Percentiles rank a stretch among this genome's conserved stretches.
Evolutionary conservation across 495 filamentous ascomycete species (phyloP).

Genomic region (Baudoinia panamericana): DNA sequence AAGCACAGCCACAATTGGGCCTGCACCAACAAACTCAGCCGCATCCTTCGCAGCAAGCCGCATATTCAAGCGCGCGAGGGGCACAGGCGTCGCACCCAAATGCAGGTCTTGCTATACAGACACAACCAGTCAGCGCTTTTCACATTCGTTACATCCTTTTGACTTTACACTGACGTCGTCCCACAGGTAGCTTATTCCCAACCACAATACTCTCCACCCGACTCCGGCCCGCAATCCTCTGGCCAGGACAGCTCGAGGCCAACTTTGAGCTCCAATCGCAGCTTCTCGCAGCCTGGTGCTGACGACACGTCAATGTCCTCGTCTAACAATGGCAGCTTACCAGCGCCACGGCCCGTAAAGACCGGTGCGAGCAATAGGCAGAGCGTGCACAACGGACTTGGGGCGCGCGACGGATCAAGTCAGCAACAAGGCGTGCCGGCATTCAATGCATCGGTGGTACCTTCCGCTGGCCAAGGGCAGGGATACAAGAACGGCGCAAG

Average conservation of each 20-base stretch:
- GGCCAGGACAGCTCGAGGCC: constrained; percentile 6
- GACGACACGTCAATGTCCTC: constrained; percentile 15
- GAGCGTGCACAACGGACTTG: constrained; percentile 19
- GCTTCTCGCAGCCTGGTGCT: constrained; percentile 6
- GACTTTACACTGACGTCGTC: neutral
- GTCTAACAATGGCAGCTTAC: constrained; percentile 16
- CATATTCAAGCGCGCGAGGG: constrained; percentile 17
- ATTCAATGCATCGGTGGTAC: constrained; percentile 29
- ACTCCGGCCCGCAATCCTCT: neutral
- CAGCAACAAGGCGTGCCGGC: constrained; percentile 21
- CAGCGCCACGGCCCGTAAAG: constrained; percentile 1
- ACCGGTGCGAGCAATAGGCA: constrained; percentile 8
- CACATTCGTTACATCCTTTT: neutral
- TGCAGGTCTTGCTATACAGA: constrained; percentile 11
- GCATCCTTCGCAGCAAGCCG: constrained; percentile 11
- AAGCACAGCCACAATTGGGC: constrained; percentile 10
- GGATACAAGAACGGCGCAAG: constrained; percentile 19
- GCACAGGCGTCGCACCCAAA: constrained; percentile 2
- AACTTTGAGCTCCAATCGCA: neutral
- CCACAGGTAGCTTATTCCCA: constrained; percentile 4
- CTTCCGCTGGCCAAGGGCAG: constrained; percentile 24
- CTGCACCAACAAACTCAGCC: constrained; percentile 14
- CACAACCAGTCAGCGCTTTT: constrained; percentile 7
- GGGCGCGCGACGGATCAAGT: constrained; percentile 10
- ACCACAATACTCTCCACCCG: constrained; percentile 11